Evolutionary conservation across 2,329 filamentous ascomycete genomes (phyloP).

Genomic region (Graphilbum ipis-grandicollis): DNA sequence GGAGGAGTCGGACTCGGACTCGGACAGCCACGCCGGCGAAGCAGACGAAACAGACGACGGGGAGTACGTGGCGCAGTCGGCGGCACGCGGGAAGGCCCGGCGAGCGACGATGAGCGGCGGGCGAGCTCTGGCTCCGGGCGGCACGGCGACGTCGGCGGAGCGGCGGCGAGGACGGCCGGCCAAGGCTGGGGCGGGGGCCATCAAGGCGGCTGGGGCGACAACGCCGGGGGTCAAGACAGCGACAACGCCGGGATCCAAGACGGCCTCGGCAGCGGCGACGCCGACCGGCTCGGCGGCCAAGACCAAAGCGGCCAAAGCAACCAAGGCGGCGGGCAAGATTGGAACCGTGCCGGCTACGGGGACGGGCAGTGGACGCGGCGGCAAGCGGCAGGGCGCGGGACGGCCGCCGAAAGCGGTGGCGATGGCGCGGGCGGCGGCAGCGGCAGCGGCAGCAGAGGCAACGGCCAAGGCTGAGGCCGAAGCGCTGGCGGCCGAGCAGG

Average conservation of each 20-base stretch:
- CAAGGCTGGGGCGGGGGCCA: too few species aligned
- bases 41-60: neutral
- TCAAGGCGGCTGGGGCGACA: too few species aligned
- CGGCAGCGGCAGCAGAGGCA: neutral
- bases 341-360: neutral
- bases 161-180: neutral
- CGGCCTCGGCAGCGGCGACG: too few species aligned
- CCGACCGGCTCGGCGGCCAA: neutral
- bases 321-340: constrained; percentile 1
- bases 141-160: neutral
- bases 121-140: too few species aligned
- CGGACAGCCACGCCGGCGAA: neutral
- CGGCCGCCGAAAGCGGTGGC: neutral
- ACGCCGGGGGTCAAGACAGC: too few species aligned
- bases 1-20: constrained; percentile 5
- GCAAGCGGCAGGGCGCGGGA: neutral
- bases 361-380: neutral
- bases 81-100: neutral
- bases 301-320: neutral
- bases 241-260: too few species aligned
- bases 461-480: neutral
- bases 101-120: neutral
- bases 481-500: too few species aligned
- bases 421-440: neutral
- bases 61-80: neutral